These are phyloP conservation scores for Alternaria ethzedia DNA, from an alignment of 2,329 filamentous ascomycete species.

Conservation along the genomic window DNA sequence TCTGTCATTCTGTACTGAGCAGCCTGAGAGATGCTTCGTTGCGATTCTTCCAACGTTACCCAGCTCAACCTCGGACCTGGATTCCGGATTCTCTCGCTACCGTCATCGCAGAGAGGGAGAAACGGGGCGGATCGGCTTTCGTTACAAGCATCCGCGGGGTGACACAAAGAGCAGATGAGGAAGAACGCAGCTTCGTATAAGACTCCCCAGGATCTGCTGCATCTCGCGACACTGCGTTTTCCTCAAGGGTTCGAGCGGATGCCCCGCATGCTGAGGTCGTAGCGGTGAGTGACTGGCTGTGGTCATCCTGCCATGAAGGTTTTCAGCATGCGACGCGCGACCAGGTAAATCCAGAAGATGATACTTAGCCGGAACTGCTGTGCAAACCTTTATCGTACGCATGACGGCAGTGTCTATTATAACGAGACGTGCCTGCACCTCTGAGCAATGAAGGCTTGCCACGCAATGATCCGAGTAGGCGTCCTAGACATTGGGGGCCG, in stretches of 20 bases:
- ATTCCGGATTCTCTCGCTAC: slow-evolving; percentile 32
- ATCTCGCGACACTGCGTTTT: slow-evolving; percentile 6
- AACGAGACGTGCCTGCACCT: slow-evolving; percentile 2
- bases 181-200: slow-evolving; percentile 13
- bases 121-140: slow-evolving; percentile 9
- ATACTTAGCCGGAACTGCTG: slow-evolving; percentile 6
- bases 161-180: slow-evolving; percentile 18
- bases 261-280: slow-evolving; percentile 6
- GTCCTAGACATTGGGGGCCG: slow-evolving; percentile 6
- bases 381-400: background rate
- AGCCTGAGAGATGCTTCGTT: slow-evolving; percentile 19
- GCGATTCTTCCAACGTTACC: slow-evolving; percentile 33
- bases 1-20: slow-evolving; percentile 14
- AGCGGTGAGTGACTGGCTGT: slow-evolving; percentile 8
- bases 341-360: background rate
- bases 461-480: slow-evolving; percentile 1
- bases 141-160: slow-evolving; percentile 18
- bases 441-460: slow-evolving; percentile 12
- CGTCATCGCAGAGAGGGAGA: slow-evolving; percentile 19
- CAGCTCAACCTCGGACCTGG: slow-evolving; percentile 42
- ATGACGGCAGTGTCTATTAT: background rate
- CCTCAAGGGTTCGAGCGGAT: background rate
- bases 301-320: background rate
- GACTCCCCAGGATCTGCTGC: slow-evolving; percentile 14
- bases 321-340: slow-evolving; percentile 1